Percentiles rank a stretch among this genome's conserved stretches.
phyloP scores from a whole-genome alignment of 179 eudicot species.

The Silene noctiflora region DNA sequence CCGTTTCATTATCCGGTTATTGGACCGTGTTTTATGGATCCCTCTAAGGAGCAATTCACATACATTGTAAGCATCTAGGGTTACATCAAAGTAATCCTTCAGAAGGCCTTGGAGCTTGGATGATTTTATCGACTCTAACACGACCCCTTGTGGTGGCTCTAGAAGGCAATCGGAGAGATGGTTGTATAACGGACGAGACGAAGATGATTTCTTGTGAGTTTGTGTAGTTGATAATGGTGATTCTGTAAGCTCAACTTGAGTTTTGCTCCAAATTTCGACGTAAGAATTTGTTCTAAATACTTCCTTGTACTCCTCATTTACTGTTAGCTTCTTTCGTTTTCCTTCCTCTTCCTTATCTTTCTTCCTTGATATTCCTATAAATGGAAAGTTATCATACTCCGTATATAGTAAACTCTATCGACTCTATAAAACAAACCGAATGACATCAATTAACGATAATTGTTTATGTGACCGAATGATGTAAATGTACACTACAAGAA shows the following conservation, averaged over 20 bases:
- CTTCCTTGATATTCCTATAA: constrained; percentile 28
- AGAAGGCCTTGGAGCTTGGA: constrained; percentile 43
- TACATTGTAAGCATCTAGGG: constrained; percentile 51
- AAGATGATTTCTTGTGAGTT: constrained; percentile 1
- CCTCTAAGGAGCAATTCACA: constrained; percentile 54
- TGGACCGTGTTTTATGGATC: constrained; percentile 50
- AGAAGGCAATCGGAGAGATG: constrained; percentile 50
- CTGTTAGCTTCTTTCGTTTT: constrained; percentile 38
- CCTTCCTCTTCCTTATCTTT: constrained; percentile 21
- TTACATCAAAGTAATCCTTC: constrained; percentile 51
- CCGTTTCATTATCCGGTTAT: constrained; percentile 38
- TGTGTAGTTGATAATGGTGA: constrained; percentile 2
- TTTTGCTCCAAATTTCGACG: constrained; percentile 51
- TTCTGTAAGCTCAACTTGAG: constrained; percentile 26
- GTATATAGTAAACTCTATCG: no score
- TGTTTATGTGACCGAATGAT: no score
- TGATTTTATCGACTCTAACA: constrained; percentile 32
- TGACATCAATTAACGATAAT: no score
- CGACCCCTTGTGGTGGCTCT: constrained; percentile 54
- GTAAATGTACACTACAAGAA: no score
- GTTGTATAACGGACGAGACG: constrained; percentile 3
- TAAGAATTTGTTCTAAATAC: constrained; percentile 67
- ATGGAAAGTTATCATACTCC: neutral
- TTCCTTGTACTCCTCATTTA: constrained; percentile 60
- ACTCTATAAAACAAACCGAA: no score